Evolutionary conservation across 441 rosid genomes (phyloP).

Genomic region (Adansonia rubrostipa): DNA sequence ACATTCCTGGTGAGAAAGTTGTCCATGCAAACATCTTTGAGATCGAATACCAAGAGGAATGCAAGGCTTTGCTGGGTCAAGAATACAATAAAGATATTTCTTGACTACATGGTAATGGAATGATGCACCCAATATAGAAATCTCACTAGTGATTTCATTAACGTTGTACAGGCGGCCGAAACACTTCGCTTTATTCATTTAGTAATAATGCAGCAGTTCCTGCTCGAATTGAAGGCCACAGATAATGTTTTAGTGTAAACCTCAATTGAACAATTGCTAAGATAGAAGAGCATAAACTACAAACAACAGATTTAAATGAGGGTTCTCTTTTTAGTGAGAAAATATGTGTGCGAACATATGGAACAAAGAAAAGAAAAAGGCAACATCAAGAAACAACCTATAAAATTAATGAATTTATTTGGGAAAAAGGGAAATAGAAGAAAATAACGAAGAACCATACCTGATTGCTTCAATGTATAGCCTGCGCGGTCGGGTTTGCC

Average conservation of each 20-base stretch:
- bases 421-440: not conserved
- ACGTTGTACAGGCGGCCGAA: not conserved
- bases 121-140: not conserved
- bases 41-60: not conserved
- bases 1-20: not conserved
- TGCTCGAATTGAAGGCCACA: not conserved
- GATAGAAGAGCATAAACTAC: not conserved
- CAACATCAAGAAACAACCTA: not conserved
- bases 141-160: not conserved
- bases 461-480: not conserved
- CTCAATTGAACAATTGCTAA: not conserved
- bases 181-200: constrained; percentile 8
- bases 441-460: not conserved
- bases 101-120: not conserved
- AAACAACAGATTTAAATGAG: not conserved
- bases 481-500: not conserved
- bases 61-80: constrained; percentile 15
- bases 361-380: too few relatives aligned
- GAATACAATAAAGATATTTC: constrained; percentile 4
- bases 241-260: not conserved
- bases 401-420: not conserved
- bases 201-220: not conserved
- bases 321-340: not conserved
- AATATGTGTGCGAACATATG: not conserved
- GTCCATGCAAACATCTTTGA: not conserved